A percentile compares a stretch with the other conserved stretches of the same genome.
Conservation (phyloP, 2,329 filamentous ascomycete species). For the Diaporthe nobilis region DNA sequence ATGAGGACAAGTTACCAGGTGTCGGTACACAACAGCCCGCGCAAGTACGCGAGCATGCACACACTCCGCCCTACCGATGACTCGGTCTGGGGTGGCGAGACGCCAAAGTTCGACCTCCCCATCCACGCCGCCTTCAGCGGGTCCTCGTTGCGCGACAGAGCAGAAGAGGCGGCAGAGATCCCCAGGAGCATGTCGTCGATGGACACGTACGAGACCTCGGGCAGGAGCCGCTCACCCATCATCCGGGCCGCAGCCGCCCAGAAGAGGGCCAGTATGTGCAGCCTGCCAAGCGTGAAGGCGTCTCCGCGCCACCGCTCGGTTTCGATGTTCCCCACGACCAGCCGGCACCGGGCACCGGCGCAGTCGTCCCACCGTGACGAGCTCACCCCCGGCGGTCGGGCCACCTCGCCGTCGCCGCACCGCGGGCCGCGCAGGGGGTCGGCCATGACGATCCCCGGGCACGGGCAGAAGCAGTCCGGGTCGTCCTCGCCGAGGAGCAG, state of each 20-base stretch:
- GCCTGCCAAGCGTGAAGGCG: constrained; percentile 39
- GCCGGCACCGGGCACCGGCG: constrained; percentile 10
- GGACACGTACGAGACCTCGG: constrained; percentile 48
- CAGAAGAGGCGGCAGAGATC: constrained; percentile 27
- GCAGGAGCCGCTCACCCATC: constrained; percentile 40
- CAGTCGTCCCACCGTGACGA: constrained; percentile 8
- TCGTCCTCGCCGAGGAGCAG: constrained; percentile 31
- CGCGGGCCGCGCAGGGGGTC: constrained; percentile 39
- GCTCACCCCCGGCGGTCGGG: not conserved
- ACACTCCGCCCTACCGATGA: constrained; percentile 48
- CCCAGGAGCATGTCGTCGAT: constrained; percentile 52
- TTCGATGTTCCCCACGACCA: constrained; percentile 31
- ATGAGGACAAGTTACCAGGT: constrained; percentile 35
- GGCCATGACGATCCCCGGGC: constrained; percentile 40
- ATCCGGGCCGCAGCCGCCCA: constrained; percentile 40
- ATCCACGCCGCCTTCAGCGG: not conserved
- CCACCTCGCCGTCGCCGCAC: not conserved
- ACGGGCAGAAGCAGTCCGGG: constrained; percentile 15
- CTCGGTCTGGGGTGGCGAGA: constrained; percentile 21
- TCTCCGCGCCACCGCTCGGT: constrained; percentile 35
- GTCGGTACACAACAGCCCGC: constrained; percentile 45
- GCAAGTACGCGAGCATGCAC: constrained; percentile 51
- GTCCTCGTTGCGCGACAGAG: not conserved
- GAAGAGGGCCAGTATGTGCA: constrained; percentile 44
- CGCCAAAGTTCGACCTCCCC: constrained; percentile 20